Percentiles rank a stretch among this genome's conserved stretches.
These are phyloP conservation scores for Gossypium thurberi DNA, from an alignment of 345 rosid genomes.

Conservation along the genomic window DNA sequence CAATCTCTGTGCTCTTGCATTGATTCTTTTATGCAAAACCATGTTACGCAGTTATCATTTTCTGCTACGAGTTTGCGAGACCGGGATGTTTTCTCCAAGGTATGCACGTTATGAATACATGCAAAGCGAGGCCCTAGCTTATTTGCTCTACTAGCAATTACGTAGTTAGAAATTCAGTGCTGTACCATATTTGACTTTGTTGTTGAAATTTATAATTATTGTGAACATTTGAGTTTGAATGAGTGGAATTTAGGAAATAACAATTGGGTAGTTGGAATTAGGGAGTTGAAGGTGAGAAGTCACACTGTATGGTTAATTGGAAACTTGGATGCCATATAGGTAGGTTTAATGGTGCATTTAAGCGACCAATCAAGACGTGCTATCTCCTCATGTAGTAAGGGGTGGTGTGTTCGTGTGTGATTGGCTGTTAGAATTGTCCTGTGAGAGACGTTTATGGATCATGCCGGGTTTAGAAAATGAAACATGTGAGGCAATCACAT, in stretches of 20 bases:
- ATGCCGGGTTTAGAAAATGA: not conserved
- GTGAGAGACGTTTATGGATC: not conserved
- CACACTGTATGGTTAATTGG: not conserved
- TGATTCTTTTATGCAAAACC: slow-evolving; percentile 9
- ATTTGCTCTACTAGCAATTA: not conserved
- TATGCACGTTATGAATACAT: slow-evolving; percentile 18
- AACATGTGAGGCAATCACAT: not conserved
- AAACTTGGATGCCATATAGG: not conserved
- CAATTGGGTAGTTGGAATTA: not conserved
- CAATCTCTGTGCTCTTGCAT: not conserved
- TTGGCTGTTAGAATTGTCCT: not conserved
- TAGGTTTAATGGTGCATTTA: not conserved
- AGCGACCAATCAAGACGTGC: not conserved
- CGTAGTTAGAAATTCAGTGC: not conserved
- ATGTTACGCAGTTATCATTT: slow-evolving; percentile 62
- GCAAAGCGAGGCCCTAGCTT: not conserved
- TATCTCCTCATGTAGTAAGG: not conserved
- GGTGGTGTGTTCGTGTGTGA: not conserved
- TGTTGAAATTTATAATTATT: not conserved
- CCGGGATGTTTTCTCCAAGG: slow-evolving; percentile 75
- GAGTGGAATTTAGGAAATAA: not conserved
- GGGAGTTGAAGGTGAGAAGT: not conserved
- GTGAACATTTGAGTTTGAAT: not conserved
- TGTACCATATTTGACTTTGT: not conserved
- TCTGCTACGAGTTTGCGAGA: slow-evolving; percentile 73